Evolutionary conservation across 257 asterid species (phyloP).

Genomic region (Knoxia roxburghii): DNA sequence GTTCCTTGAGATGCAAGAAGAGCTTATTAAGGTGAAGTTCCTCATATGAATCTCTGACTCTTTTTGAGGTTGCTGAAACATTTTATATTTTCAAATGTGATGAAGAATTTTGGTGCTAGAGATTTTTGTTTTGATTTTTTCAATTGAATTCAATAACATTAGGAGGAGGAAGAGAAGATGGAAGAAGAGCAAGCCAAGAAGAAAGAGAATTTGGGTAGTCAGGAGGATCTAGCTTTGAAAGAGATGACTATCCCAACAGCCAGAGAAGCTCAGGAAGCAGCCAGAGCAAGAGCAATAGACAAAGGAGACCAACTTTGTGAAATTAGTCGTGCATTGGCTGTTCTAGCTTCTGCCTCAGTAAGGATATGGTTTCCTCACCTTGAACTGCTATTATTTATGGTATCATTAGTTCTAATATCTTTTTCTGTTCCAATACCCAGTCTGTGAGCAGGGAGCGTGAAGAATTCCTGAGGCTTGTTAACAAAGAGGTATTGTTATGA

Average conservation of each 20-base stretch:
- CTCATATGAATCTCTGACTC: neutral
- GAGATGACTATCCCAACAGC: constrained; percentile 60
- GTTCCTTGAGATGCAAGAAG: constrained; percentile 86
- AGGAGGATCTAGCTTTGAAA: constrained; percentile 63
- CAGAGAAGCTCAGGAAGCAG: constrained; percentile 65
- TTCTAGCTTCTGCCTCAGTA: constrained; percentile 90
- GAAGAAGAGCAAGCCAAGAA: constrained; percentile 46
- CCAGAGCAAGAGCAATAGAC: constrained; percentile 71
- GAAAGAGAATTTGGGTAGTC: constrained; percentile 37
- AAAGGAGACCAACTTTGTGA: constrained; percentile 79
- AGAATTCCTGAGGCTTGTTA: constrained; percentile 81
- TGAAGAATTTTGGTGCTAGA: neutral
- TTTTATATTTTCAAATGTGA: neutral
- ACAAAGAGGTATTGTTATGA: constrained; percentile 58
- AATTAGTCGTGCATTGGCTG: constrained; percentile 85
- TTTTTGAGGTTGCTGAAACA: neutral
- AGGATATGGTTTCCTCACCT: constrained; percentile 13
- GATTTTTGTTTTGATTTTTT: neutral
- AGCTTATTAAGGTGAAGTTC: constrained; percentile 67
- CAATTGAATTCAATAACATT: constrained; percentile 13
- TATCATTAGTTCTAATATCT: constrained; percentile 11
- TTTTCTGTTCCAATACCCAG: constrained; percentile 31
- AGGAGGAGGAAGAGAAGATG: constrained; percentile 80
- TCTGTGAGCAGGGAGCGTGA: constrained; percentile 89
- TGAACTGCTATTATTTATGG: constrained; percentile 14